Base-by-base conservation (phyloP, 75 land plant species). In the Chamaecyparis obtusa region DNA sequence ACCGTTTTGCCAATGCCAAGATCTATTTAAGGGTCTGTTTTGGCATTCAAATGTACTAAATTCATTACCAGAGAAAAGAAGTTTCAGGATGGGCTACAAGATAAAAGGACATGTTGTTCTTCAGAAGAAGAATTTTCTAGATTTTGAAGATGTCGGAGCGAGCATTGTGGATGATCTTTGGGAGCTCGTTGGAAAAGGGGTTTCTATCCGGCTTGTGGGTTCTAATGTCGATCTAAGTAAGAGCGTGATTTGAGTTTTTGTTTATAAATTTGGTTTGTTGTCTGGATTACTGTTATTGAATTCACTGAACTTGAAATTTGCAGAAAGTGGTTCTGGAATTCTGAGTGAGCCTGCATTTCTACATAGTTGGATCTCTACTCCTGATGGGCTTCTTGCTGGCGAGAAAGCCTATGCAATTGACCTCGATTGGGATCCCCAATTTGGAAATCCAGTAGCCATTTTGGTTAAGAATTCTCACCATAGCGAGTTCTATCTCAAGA, bases 201-300 rank as follows among this genome's bases (percentile, higher is more conserved):
- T 95, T 30, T 85, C 89, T 0, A 49, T 95, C 24, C 95, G 91
- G 89, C 93, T 95, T 46, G 91, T 94, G 85, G 93, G 95, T 83
- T 85, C 14, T 19, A 89, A 89, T 57, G 27, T 57, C 64, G 64
- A 84, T 43, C 84, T 8, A 93, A 94, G 72, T 92, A 93, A 76
- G 92, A 9, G 51, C 0, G 51, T 49, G 51, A 10, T 9, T 49
- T 49, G 51, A 49, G 13, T 49, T 49, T n/a, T 49, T n/a, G 3
- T 39, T n/a, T 75, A 48, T 14, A 27, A 39, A 8, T 43, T 21
- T 24, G 51, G 49, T 24, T 75, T 16, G 41, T 15, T 30, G 32
- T 78, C 56, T n/a, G 43, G 16, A 67, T 9, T n/a, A 19, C 30
- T 69, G 36, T 78, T 37, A 78, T 78, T 33, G 7, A 33, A 33